These are phyloP conservation scores for Rachicladosporium sp. DNA, from an alignment of 2,329 filamentous ascomycete genomes.

Conservation along the genomic window DNA sequence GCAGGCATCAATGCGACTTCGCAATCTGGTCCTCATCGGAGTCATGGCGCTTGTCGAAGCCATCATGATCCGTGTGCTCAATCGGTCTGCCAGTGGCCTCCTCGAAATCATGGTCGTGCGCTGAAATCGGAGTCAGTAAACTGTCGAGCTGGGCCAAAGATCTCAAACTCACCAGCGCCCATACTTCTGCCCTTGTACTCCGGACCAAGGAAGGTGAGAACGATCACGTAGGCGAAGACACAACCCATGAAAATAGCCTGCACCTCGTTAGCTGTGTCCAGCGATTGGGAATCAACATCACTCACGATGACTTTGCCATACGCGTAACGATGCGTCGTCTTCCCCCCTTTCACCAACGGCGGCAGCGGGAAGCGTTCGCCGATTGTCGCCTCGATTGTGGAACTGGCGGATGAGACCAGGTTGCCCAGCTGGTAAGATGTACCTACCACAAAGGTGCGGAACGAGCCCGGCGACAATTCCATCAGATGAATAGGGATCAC, in stretches of 20 bases:
- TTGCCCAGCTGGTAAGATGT: conserved; percentile 69
- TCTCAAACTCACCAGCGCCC: conserved; percentile 6
- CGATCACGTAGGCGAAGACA: conserved; percentile 53
- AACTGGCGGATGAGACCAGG: conserved; percentile 41
- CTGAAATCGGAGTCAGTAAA: no score
- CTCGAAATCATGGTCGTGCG: no score
- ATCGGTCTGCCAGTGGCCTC: no score
- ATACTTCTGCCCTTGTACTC: conserved; percentile 31
- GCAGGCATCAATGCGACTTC: no score
- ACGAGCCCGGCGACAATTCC: conserved; percentile 60
- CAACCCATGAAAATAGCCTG: conserved; percentile 60
- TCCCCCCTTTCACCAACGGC: conserved; percentile 28
- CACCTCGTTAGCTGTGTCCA: neutral
- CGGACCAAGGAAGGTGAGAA: conserved; percentile 51
- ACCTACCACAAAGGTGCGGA: conserved; percentile 64
- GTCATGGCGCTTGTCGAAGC: no score
- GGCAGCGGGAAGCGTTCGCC: conserved; percentile 30
- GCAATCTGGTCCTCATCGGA: no score
- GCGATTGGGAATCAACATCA: conserved; percentile 28
- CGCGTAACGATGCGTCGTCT: conserved; percentile 26
- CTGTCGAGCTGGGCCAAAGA: no score
- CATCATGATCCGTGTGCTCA: conserved; percentile 2
- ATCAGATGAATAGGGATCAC: conserved; percentile 55
- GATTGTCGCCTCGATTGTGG: conserved; percentile 32
- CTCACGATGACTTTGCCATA: conserved; percentile 40